phyloP scores from a whole-genome alignment of 2,329 filamentous ascomycete genomes.

The Fusarium hostae region DNA sequence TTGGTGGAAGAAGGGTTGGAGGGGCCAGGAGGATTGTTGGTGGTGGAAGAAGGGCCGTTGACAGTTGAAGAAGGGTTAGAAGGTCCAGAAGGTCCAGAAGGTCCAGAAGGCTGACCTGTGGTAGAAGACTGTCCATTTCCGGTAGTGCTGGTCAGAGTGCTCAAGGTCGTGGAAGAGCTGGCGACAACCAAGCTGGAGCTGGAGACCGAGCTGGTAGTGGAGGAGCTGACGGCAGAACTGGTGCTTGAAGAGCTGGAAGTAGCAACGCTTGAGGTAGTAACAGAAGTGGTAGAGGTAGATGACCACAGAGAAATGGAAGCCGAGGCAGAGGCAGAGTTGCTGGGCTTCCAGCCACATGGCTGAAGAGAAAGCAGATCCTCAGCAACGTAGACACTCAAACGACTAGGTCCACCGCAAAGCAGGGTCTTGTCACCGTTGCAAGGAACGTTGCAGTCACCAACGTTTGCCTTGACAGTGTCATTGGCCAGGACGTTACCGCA shows the following conservation, averaged over 20 bases:
- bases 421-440: conserved; percentile 60
- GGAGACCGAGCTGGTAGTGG: conserved; percentile 13
- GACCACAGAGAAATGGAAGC: conserved; percentile 8
- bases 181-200: conserved; percentile 39
- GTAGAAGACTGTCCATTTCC: conserved; percentile 18
- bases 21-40: conserved; percentile 2
- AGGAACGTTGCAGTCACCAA: conserved; percentile 58
- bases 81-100: neutral
- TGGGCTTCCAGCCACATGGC: conserved; percentile 57
- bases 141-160: conserved; percentile 50
- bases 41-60: conserved; percentile 1
- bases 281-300: conserved; percentile 20
- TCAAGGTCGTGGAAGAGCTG: conserved; percentile 47
- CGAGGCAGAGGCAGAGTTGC: conserved; percentile 11
- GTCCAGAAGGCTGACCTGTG: conserved; percentile 9
- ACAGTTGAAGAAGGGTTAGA: neutral
- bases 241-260: conserved; percentile 1
- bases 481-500: conserved; percentile 66
- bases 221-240: neutral
- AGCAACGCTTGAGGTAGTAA: conserved; percentile 1
- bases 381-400: conserved; percentile 60
- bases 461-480: conserved; percentile 51
- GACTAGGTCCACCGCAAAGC: conserved; percentile 57
- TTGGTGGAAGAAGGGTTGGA: conserved; percentile 32
- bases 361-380: conserved; percentile 61